These are phyloP conservation scores for Neoboletus subvelutipes DNA, from an alignment of 768 basidiomycete species.

Conservation along the genomic window DNA sequence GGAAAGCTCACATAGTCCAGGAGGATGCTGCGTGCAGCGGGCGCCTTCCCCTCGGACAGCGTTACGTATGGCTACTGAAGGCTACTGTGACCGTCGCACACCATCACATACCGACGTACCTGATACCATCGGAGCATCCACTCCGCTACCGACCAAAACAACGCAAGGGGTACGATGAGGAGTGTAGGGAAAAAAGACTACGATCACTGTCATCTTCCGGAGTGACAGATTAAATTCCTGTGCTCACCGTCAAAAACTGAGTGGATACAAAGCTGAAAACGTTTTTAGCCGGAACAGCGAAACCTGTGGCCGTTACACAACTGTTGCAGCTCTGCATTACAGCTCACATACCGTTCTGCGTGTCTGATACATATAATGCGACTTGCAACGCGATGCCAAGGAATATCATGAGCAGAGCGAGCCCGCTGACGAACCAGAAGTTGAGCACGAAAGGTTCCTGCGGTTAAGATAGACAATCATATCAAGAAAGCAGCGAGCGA, in stretches of 20 bases:
- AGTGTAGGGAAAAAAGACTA: slow-evolving; percentile 62
- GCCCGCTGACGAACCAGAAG: slow-evolving; percentile 40
- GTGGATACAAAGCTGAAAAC: slow-evolving; percentile 49
- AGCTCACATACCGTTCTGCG: slow-evolving; percentile 14
- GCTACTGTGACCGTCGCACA: slow-evolving; percentile 5
- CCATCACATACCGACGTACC: slow-evolving; percentile 34
- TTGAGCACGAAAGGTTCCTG: slow-evolving; percentile 34
- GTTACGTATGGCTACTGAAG: slow-evolving; percentile 57
- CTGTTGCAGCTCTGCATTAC: neutral
- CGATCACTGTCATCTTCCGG: neutral
- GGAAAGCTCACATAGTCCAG: slow-evolving; percentile 56
- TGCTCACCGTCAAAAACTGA: slow-evolving; percentile 45
- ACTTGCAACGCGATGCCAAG: slow-evolving; percentile 18
- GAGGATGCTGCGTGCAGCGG: slow-evolving; percentile 59
- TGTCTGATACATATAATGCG: slow-evolving; percentile 16
- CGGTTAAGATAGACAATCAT: neutral
- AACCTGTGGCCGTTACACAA: slow-evolving; percentile 42
- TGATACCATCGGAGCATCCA: slow-evolving; percentile 58
- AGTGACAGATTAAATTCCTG: neutral
- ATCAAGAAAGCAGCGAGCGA: neutral
- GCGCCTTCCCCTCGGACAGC: slow-evolving; percentile 50
- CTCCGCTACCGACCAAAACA: slow-evolving; percentile 52
- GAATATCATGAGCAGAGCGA: slow-evolving; percentile 43
- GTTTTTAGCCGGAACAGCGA: slow-evolving; percentile 48
- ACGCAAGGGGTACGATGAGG: slow-evolving; percentile 48